phyloP scores from a whole-genome alignment of 2,329 filamentous ascomycete genomes.

The Diaporthe australafricana region DNA sequence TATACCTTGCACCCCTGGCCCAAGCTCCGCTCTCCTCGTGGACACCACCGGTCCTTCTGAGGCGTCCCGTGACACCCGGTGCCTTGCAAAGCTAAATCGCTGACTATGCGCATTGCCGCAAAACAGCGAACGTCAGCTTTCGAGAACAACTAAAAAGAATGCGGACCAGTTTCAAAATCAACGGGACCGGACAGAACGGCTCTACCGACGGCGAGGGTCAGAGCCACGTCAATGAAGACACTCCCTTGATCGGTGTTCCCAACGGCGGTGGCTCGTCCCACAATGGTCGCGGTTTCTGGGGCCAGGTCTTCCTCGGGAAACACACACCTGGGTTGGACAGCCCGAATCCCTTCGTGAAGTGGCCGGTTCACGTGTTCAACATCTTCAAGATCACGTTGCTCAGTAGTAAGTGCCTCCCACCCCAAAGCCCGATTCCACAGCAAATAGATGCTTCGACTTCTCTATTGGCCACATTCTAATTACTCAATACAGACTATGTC shows the following conservation, averaged over 20 bases:
- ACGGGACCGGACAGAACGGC: conserved; percentile 4
- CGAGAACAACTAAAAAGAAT: conserved; percentile 32
- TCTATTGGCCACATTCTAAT: conserved; percentile 24
- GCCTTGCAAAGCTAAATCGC: conserved; percentile 28
- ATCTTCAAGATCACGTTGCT: conserved; percentile 67
- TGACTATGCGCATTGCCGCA: conserved; percentile 31
- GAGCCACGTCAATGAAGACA: conserved; percentile 47
- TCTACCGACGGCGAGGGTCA: conserved; percentile 3
- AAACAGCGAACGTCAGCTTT: conserved; percentile 35
- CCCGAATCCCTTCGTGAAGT: conserved; percentile 57
- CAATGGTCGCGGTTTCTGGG: conserved; percentile 42
- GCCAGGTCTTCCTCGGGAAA: conserved; percentile 60
- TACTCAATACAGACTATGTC: conserved; percentile 61
- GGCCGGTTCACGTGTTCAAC: conserved; percentile 64
- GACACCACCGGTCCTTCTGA: background rate
- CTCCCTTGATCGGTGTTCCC: conserved; percentile 55
- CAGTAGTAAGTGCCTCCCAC: conserved; percentile 62
- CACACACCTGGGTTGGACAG: conserved; percentile 65
- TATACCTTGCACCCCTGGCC: conserved; percentile 8
- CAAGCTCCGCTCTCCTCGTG: conserved; percentile 3
- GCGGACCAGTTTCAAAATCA: conserved; percentile 28
- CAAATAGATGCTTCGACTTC: background rate
- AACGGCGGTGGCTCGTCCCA: conserved; percentile 39
- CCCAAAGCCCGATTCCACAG: background rate
- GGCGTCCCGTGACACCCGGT: background rate